Evolutionary conservation across 495 filamentous ascomycete genomes (phyloP).

Genomic region (Umbilicaria muhlenbergii): DNA sequence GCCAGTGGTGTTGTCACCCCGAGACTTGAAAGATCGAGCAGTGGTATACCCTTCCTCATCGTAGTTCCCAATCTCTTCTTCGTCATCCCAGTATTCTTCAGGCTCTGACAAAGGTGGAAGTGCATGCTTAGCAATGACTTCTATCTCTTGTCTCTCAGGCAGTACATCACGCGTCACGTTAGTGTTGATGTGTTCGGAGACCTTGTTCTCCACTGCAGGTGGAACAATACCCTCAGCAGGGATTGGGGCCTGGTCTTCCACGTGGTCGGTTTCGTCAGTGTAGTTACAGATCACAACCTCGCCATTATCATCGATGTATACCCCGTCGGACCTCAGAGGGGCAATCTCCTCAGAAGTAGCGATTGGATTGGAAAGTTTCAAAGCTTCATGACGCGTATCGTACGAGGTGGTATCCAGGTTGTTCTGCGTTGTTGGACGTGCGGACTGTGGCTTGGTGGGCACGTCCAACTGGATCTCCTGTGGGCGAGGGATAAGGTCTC

Average conservation of each 20-base stretch:
- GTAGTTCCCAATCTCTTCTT: constrained; percentile 60
- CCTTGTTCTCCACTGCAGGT: no score
- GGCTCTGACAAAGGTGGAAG: constrained; percentile 31
- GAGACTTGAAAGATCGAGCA: constrained; percentile 53
- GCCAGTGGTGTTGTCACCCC: constrained; percentile 69
- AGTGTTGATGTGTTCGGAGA: no score
- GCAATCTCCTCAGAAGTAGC: constrained; percentile 6
- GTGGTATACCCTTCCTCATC: constrained; percentile 75
- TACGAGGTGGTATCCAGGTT: constrained; percentile 1
- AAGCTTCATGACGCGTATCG: not conserved
- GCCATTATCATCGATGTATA: constrained; percentile 15
- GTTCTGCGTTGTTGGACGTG: constrained; percentile 19
- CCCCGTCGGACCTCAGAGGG: constrained; percentile 12
- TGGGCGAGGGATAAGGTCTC: constrained; percentile 21
- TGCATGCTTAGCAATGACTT: not conserved
- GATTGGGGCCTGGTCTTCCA: not conserved
- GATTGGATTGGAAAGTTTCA: not conserved
- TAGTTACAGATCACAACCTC: constrained; percentile 8
- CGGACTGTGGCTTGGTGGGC: not conserved
- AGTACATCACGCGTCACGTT: no score
- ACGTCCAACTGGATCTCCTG: constrained; percentile 27
- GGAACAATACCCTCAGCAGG: no score
- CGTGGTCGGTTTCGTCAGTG: constrained; percentile 5
- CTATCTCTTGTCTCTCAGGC: no score
- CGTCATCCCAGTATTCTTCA: constrained; percentile 65